Evolutionary conservation across 1,284 basidiomycete species (phyloP).

Genomic region (Naganishia sp.): DNA sequence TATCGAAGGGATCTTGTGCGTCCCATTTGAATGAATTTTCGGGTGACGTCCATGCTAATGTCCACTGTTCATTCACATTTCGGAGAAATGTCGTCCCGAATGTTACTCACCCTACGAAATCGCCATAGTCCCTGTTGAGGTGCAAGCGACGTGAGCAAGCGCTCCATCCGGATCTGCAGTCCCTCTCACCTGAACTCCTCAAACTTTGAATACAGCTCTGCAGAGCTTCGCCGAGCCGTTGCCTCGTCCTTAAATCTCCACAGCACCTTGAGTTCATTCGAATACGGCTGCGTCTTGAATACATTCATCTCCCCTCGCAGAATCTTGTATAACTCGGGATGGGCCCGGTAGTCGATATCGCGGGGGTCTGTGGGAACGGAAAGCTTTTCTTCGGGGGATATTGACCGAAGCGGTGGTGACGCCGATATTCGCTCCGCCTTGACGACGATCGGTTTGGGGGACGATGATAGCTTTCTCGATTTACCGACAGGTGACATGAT

Average conservation of each 20-base stretch:
- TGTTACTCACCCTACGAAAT: constrained; percentile 41
- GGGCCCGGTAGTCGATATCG: constrained; percentile 15
- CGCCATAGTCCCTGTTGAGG: constrained; percentile 32
- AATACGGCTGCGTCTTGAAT: constrained; percentile 44
- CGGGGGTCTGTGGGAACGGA: constrained; percentile 4
- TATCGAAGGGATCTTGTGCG: constrained; percentile 42
- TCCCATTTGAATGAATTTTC: constrained; percentile 46
- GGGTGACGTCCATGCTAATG: constrained; percentile 41
- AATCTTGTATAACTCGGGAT: constrained; percentile 22
- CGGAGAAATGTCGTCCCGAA: neutral
- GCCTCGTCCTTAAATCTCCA: constrained; percentile 43
- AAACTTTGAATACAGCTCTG: constrained; percentile 36
- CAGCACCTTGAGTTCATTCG: constrained; percentile 37
- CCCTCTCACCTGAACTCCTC: constrained; percentile 37
- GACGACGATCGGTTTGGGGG: neutral
- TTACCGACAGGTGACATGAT: too few relatives aligned
- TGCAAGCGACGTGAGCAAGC: neutral
- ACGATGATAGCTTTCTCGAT: too few relatives aligned
- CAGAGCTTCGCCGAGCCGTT: constrained; percentile 34
- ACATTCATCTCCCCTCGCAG: constrained; percentile 34
- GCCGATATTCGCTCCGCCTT: constrained; percentile 9
- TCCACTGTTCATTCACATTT: neutral
- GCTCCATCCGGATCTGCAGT: neutral
- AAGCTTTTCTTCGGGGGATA: neutral
- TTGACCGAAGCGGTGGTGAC: constrained; percentile 11